These are phyloP conservation scores for Fusarium dlaminii DNA, from an alignment of 2,329 filamentous ascomycete species.

Conservation along the genomic window DNA sequence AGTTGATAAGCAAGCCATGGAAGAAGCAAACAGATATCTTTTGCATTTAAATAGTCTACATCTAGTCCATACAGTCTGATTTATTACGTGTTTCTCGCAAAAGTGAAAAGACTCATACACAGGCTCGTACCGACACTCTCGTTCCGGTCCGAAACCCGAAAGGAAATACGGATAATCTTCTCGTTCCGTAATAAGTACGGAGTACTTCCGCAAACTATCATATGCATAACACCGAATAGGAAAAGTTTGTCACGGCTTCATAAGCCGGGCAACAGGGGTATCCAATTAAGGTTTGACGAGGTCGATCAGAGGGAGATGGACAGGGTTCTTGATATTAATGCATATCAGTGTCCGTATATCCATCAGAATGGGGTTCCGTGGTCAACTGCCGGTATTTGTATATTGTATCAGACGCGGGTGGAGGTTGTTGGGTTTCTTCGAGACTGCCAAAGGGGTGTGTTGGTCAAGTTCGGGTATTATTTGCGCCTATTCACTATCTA, in stretches of 20 bases:
- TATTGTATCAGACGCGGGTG: rapidly evolving
- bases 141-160: background rate
- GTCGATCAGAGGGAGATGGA: background rate
- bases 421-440: rapidly evolving
- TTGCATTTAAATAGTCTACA: background rate
- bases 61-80: background rate
- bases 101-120: background rate
- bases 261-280: background rate
- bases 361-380: background rate
- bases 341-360: background rate
- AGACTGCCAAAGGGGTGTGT: rapidly evolving
- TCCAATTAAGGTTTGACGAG: background rate
- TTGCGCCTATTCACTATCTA: background rate
- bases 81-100: background rate
- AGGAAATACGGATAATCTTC: background rate
- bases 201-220: background rate
- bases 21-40: background rate
- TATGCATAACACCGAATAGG: background rate
- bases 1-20: background rate
- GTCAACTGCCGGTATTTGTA: background rate
- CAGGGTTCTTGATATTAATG: background rate
- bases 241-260: background rate
- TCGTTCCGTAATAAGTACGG: background rate
- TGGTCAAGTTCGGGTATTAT: background rate
- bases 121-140: background rate